Conservation (phyloP, 225 moss, liverwort and hornwort species). For the Ulota crispa region DNA sequence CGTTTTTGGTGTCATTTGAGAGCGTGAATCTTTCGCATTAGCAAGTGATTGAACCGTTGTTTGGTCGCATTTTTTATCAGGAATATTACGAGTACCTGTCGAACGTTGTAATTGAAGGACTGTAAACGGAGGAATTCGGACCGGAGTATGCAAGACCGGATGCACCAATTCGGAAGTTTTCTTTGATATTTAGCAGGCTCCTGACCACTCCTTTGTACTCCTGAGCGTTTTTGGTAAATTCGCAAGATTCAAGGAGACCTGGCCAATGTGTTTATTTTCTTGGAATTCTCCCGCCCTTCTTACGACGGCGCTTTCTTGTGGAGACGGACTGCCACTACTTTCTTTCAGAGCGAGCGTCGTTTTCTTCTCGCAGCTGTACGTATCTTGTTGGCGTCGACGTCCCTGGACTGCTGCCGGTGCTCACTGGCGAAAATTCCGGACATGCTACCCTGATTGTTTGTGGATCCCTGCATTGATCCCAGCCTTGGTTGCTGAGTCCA, state of each 20-base stretch:
- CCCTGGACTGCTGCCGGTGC: background rate
- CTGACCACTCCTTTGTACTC: background rate
- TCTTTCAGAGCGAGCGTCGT: background rate
- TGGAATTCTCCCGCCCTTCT: background rate
- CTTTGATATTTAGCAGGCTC: background rate
- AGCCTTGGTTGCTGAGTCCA: background rate
- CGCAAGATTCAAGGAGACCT: background rate
- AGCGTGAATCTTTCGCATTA: background rate
- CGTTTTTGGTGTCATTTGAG: background rate
- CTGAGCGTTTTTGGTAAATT: background rate
- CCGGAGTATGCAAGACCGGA: background rate
- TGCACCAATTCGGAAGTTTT: background rate
- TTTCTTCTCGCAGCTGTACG: background rate
- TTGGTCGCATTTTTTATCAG: background rate
- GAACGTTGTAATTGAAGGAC: background rate
- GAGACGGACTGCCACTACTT: background rate
- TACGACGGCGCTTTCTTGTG: background rate
- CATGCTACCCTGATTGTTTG: background rate
- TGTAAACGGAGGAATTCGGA: background rate
- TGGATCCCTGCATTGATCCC: background rate
- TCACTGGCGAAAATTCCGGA: background rate
- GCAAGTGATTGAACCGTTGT: background rate
- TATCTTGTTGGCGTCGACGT: background rate
- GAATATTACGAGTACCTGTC: background rate
- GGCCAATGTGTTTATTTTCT: background rate